These are phyloP conservation scores for Penicillium atrosanguineum DNA, from an alignment of 495 filamentous ascomycete genomes.

Conservation along the genomic window DNA sequence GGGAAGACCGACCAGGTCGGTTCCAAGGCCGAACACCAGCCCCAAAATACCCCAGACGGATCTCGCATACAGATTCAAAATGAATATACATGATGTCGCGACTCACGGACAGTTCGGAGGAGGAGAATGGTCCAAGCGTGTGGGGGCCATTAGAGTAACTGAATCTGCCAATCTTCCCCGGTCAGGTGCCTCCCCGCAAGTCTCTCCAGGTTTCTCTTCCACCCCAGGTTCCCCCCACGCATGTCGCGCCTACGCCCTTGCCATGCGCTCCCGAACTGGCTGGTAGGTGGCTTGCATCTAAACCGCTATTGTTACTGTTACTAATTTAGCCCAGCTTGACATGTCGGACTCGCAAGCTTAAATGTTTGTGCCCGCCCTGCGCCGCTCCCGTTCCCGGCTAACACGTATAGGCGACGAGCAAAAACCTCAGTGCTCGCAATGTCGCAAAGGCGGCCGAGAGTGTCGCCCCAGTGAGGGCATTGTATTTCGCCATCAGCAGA, in stretches of 20 bases:
- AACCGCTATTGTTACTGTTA: background rate
- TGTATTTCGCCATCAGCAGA: slow-evolving; percentile 69
- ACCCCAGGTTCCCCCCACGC: slow-evolving; percentile 14
- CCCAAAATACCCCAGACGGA: background rate
- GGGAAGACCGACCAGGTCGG: slow-evolving; percentile 10
- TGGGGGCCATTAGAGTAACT: slow-evolving; percentile 10
- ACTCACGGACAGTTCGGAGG: background rate
- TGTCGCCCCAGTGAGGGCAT: slow-evolving; percentile 63
- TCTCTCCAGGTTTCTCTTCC: slow-evolving; percentile 25
- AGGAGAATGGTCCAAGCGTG: background rate
- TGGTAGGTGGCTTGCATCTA: slow-evolving; percentile 33
- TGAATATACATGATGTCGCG: background rate
- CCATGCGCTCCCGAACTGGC: slow-evolving; percentile 53
- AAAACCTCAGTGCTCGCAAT: slow-evolving; percentile 57
- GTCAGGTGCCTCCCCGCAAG: slow-evolving; percentile 30
- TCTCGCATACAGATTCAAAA: too few species aligned
- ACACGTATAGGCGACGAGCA: slow-evolving; percentile 48
- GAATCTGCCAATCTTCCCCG: slow-evolving; percentile 5
- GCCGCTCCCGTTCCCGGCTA: slow-evolving; percentile 7
- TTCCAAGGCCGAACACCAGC: background rate
- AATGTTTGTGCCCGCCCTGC: slow-evolving; percentile 40
- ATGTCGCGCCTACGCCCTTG: slow-evolving; percentile 33
- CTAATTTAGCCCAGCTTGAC: slow-evolving; percentile 44
- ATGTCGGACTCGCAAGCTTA: slow-evolving; percentile 62
- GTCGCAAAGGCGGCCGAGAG: slow-evolving; percentile 57